Percentiles rank a stretch among this genome's conserved stretches.
These are phyloP conservation scores for Streptanthus diversifolius DNA, from an alignment of 345 rosid genomes.

Conservation along the genomic window DNA sequence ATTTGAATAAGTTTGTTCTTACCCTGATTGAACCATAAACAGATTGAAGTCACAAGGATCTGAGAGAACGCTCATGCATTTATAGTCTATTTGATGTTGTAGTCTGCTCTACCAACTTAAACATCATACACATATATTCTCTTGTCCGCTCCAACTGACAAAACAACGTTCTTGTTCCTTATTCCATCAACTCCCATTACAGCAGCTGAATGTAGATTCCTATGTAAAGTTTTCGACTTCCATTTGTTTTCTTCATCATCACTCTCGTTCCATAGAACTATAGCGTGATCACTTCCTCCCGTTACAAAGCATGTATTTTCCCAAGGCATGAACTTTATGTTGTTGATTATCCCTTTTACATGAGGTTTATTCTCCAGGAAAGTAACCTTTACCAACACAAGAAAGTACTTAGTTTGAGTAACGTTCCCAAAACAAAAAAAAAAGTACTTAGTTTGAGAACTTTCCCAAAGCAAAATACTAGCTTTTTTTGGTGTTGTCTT, in stretches of 20 bases:
- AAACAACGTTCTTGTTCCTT: conserved; percentile 66
- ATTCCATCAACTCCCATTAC: conserved; percentile 95
- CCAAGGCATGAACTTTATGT: conserved; percentile 84
- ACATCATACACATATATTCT: conserved; percentile 78
- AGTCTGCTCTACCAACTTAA: conserved; percentile 61
- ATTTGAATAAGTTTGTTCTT: conserved; percentile 20
- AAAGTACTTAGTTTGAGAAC: conserved; percentile 2
- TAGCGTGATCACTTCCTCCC: conserved; percentile 89
- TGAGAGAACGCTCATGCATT: conserved; percentile 93
- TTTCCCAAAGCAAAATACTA: background rate
- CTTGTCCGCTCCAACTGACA: conserved; percentile 87
- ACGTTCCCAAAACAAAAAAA: background rate
- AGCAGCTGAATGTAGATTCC: conserved; percentile 81
- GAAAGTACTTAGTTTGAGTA: conserved; percentile 4
- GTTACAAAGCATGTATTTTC: conserved; percentile 66
- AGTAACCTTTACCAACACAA: conserved; percentile 47
- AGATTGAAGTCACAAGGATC: conserved; percentile 93
- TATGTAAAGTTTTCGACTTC: conserved; percentile 73
- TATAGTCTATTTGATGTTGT: conserved; percentile 79
- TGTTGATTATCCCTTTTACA: conserved; percentile 74
- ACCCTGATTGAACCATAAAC: conserved; percentile 96
- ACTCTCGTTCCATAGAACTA: conserved; percentile 69
- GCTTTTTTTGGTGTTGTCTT: background rate
- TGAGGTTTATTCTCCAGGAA: conserved; percentile 81
- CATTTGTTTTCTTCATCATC: conserved; percentile 55